Evolutionary conservation across 345 rosid species (phyloP), one percentile per base, ranked within the genome.

Genomic region (Durio zibethinus): DNA sequence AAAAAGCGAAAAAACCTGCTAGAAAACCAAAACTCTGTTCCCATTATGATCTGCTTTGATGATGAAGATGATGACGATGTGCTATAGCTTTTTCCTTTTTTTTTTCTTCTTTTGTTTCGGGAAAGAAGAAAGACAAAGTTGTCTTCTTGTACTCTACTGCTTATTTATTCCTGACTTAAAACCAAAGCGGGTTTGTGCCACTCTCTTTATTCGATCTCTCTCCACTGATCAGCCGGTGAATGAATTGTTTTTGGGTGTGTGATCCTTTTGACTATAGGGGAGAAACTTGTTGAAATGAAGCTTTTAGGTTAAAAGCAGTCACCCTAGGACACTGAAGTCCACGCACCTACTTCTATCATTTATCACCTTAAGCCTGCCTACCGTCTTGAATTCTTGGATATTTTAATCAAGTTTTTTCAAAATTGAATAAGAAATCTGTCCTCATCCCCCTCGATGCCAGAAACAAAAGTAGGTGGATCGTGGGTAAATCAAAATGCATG

Each of bases 291-390:
- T 54, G 64, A 69, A 76, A 76, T 53, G 50, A 70, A 79, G 83
- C 83, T 81, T 87, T 86, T 82, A 84, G 87, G 90, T 87, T 86
- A 85, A 86, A 87, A 81, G 84, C 67, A 72, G 36, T 3, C 64
- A 27, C 38, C 61, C 59, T 59, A 35, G 80, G 90, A 88, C 89
- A 85, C 89, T 86, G 91, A 87, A 88, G 93, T 87, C 93, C 89
- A 88, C 84, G 86, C 81, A 81, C 78, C 80, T 75, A 65, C 78
- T 74, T 67, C 74, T 66, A 2, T 29, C 42, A 18, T 31, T 2
- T n/a, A n/a, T 69, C 72, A 42, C 59, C 72, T 42, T 66, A 74
- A 75, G n/a, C 62, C 31, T 36, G 75, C 80, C 82, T 75, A 62
- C 74, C 23, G 48, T 21, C 73, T 7, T n/a, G n/a, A n/a, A n/a